These are phyloP conservation scores for Tilletiopsis washingtonensis DNA, from an alignment of 1,284 basidiomycete genomes.

Conservation along the genomic window DNA sequence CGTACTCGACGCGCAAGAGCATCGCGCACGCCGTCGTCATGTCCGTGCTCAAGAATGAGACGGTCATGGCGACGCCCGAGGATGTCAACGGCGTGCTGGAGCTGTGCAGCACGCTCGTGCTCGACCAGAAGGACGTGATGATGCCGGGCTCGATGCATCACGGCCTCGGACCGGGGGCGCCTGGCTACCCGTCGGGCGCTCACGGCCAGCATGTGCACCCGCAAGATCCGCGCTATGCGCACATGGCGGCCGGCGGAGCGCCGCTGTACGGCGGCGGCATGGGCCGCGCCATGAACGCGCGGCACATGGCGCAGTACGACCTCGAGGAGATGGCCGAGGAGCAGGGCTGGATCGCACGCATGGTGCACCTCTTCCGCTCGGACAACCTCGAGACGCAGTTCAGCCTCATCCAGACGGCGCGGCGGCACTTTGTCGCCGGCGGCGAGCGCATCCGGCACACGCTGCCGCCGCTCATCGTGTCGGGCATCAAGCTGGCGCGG, in stretches of 20 bases:
- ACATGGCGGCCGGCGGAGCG: not conserved
- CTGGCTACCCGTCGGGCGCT: not conserved
- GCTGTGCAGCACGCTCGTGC: conserved; percentile 37
- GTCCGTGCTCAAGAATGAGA: conserved; percentile 41
- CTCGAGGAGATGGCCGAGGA: conserved; percentile 43
- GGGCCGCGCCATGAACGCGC: conserved; percentile 4
- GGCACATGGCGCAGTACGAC: conserved; percentile 29
- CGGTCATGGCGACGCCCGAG: conserved; percentile 40
- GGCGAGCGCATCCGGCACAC: conserved; percentile 43
- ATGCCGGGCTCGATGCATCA: not conserved
- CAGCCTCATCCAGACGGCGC: conserved; percentile 37
- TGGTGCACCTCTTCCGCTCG: conserved; percentile 43
- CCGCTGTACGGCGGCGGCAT: conserved; percentile 9
- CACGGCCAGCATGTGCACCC: not conserved
- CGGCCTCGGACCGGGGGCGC: too few relatives aligned
- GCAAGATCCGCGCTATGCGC: conserved; percentile 2
- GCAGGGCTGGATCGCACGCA: conserved; percentile 42
- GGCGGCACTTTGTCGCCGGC: conserved; percentile 39
- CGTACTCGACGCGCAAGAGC: conserved; percentile 34
- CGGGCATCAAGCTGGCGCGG: conserved; percentile 39
- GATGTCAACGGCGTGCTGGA: conserved; percentile 44
- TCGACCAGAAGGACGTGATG: conserved; percentile 39
- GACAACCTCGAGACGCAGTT: conserved; percentile 42
- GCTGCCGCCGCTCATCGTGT: conserved; percentile 39
- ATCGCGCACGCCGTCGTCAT: conserved; percentile 43